A percentile compares a stretch with the other conserved stretches of the same genome.
These are phyloP conservation scores for Solanum peruvianum DNA, from an alignment of 257 asterid species.

Conservation along the genomic window DNA sequence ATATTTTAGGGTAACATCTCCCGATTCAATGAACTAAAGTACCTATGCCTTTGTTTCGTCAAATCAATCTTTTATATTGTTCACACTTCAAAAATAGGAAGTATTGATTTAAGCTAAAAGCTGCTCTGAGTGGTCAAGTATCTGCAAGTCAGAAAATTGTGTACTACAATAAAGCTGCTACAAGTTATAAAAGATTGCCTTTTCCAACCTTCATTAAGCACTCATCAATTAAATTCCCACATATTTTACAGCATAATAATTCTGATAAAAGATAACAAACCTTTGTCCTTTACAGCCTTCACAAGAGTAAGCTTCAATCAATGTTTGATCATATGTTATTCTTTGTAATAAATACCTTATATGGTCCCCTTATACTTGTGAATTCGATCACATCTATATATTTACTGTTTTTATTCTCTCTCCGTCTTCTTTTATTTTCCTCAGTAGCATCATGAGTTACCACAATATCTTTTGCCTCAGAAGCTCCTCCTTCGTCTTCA, in stretches of 20 bases:
- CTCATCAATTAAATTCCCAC: neutral
- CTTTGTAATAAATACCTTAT: conserved; percentile 8
- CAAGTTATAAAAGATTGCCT: neutral
- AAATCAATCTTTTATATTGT: no score
- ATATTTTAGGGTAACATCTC: no score
- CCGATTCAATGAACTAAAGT: no score
- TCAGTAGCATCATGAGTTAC: no score
- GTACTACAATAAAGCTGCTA: neutral
- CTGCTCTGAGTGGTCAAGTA: neutral
- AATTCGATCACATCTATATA: no score
- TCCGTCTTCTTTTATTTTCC: no score
- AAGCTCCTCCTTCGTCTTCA: no score
- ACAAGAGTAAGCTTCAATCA: conserved; percentile 85
- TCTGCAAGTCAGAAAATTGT: neutral
- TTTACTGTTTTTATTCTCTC: no score
- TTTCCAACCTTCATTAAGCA: neutral
- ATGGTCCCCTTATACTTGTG: neutral
- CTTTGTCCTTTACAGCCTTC: conserved; percentile 99
- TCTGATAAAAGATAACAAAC: conserved; percentile 19
- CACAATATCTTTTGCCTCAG: no score
- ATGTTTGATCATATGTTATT: conserved; percentile 67
- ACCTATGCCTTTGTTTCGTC: no score
- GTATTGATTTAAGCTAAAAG: neutral
- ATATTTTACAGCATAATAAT: neutral
- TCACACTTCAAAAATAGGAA: neutral